Conservation (phyloP, 164 flowering plant species). For the Kalanchoe fedtschenkoi region DNA sequence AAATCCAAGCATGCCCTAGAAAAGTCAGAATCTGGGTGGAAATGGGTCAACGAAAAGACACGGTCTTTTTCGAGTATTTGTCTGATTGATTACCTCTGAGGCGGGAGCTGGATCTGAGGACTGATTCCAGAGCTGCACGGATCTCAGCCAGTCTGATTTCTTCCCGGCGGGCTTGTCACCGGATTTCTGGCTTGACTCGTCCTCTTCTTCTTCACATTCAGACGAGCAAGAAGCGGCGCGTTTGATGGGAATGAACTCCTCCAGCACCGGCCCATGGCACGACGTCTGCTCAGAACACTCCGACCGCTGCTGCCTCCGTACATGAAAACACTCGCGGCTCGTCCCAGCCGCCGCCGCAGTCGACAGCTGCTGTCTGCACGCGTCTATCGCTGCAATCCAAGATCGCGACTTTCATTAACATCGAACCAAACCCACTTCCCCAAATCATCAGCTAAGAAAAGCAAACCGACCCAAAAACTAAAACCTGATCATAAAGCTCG, state of each 20-base stretch:
- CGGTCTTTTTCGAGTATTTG: neutral
- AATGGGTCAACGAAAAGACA: neutral
- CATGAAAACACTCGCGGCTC: constrained; percentile 25
- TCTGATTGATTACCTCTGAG: constrained; percentile 17
- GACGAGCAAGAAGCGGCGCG: constrained; percentile 13
- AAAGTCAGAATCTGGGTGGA: neutral
- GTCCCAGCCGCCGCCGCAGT: constrained; percentile 9
- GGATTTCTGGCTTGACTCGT: constrained; percentile 4
- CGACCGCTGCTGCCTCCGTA: constrained; percentile 20
- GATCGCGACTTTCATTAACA: neutral
- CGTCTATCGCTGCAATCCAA: constrained; percentile 43
- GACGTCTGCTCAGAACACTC: constrained; percentile 56
- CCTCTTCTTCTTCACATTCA: constrained; percentile 16
- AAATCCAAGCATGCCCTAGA: neutral
- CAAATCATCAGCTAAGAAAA: neutral
- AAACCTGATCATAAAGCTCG: constrained; percentile 5
- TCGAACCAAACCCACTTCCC: neutral
- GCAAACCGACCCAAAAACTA: constrained; percentile 3
- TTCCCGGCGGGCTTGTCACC: constrained; percentile 18
- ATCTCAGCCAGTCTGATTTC: constrained; percentile 73
- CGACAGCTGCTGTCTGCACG: constrained; percentile 42
- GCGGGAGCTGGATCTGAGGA: constrained; percentile 37
- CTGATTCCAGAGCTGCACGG: constrained; percentile 72
- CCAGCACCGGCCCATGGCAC: constrained; percentile 42
- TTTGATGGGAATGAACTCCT: constrained; percentile 62